Evolutionary conservation across 2,329 filamentous ascomycete genomes (phyloP).

Genomic region (Neoscytalidium dimidiatum): DNA sequence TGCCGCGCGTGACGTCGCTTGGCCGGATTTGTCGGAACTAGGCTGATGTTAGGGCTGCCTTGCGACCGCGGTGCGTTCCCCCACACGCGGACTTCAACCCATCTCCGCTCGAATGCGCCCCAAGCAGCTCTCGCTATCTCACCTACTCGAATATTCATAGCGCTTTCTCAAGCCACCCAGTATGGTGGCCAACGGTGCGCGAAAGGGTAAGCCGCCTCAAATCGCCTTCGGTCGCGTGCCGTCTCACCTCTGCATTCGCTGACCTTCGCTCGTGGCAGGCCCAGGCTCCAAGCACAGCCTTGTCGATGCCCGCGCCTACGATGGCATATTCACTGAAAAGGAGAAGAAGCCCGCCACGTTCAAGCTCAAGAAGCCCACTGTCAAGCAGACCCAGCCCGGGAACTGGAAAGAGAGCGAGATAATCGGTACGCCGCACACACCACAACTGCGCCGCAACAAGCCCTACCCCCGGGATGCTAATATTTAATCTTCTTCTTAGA

Average conservation of each 20-base stretch:
- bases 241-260: neutral
- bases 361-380: slow-evolving; percentile 60
- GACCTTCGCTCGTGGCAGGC: neutral
- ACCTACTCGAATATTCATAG: slow-evolving; percentile 9
- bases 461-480: neutral
- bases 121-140: slow-evolving; percentile 9
- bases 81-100: slow-evolving; percentile 9
- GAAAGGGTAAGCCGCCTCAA: slow-evolving; percentile 38
- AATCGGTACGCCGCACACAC: slow-evolving; percentile 53
- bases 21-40: neutral
- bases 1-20: neutral
- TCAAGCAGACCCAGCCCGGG: slow-evolving; percentile 66
- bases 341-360: slow-evolving; percentile 42
- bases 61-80: slow-evolving; percentile 11
- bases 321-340: slow-evolving; percentile 39
- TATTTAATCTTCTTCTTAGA: neutral
- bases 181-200: slow-evolving; percentile 40
- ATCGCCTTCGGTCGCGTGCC: neutral
- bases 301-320: slow-evolving; percentile 32
- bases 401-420: slow-evolving; percentile 70
- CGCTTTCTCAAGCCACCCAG: neutral
- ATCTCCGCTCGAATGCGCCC: slow-evolving; percentile 14
- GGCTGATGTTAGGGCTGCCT: slow-evolving; percentile 5
- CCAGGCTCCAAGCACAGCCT: slow-evolving; percentile 29
- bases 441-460: neutral